A percentile compares a stretch with the other conserved stretches of the same genome.
These are phyloP conservation scores for Auriscalpium orientale DNA, from an alignment of 768 basidiomycete species.

Conservation along the genomic window DNA sequence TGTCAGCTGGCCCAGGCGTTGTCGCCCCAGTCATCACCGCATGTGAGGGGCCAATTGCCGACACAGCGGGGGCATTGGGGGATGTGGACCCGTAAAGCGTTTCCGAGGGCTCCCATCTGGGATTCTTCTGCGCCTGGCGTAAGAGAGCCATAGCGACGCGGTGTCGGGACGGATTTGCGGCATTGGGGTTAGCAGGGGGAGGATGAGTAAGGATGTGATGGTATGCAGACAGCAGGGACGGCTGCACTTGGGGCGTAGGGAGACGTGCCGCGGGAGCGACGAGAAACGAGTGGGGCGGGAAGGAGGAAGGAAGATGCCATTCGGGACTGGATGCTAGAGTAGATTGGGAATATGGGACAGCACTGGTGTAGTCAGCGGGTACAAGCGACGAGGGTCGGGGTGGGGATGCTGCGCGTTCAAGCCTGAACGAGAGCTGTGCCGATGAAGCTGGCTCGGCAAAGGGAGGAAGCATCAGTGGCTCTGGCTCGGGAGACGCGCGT, in stretches of 20 bases:
- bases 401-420: constrained; percentile 29
- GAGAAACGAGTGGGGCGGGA: constrained; percentile 8
- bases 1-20: constrained; percentile 28
- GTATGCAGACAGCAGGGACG: constrained; percentile 59
- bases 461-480: constrained; percentile 29
- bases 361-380: constrained; percentile 62
- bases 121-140: constrained; percentile 42
- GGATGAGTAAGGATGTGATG: constrained; percentile 75
- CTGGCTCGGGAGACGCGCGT: constrained; percentile 21
- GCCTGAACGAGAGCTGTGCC: constrained; percentile 29
- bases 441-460: constrained; percentile 25
- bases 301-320: constrained; percentile 53
- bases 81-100: constrained; percentile 53
- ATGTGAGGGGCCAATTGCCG: constrained; percentile 59
- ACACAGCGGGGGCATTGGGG: constrained; percentile 55
- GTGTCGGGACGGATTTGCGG: constrained; percentile 58
- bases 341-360: constrained; percentile 70
- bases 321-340: constrained; percentile 55
- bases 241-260: constrained; percentile 51
- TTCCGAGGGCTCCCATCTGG: constrained; percentile 59
- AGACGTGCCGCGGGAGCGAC: constrained; percentile 17
- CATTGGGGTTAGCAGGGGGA: constrained; percentile 37
- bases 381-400: constrained; percentile 33
- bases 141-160: constrained; percentile 71
- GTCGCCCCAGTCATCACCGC: constrained; percentile 39